These are phyloP conservation scores for Herpotrichia juniperi DNA, from an alignment of 2,329 filamentous ascomycete species.

Conservation along the genomic window DNA sequence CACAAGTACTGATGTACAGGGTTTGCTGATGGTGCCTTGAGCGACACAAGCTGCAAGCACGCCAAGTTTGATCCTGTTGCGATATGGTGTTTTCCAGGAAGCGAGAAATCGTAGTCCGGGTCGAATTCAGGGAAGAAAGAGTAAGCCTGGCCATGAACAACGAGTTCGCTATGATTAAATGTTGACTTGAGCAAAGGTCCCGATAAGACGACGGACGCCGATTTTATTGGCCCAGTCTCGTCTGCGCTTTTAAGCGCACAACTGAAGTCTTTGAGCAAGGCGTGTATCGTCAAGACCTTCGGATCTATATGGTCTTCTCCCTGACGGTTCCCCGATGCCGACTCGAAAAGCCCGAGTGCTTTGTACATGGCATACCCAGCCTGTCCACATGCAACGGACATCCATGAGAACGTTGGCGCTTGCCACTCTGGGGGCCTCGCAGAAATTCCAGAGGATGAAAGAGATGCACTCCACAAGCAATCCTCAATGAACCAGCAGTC, in stretches of 20 bases:
- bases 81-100: neutral
- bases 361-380: neutral
- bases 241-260: neutral
- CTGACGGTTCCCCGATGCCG: neutral
- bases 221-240: neutral
- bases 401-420: slow-evolving; percentile 20
- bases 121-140: neutral
- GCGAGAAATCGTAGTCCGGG: neutral
- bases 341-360: neutral
- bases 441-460: neutral
- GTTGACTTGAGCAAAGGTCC: neutral
- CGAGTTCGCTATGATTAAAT: neutral
- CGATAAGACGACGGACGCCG: neutral
- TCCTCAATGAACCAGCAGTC: slow-evolving; percentile 7
- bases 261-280: neutral
- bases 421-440: slow-evolving; percentile 5
- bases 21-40: neutral
- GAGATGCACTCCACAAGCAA: slow-evolving; percentile 5
- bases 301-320: neutral
- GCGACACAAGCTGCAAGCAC: neutral
- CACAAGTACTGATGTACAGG: neutral
- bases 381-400: slow-evolving; percentile 2
- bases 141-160: neutral
- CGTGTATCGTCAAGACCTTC: neutral
- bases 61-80: neutral